These are phyloP conservation scores for Fistulifera pelliculosa DNA, from an alignment of 108 stramenopile genomes.

Conservation along the genomic window DNA sequence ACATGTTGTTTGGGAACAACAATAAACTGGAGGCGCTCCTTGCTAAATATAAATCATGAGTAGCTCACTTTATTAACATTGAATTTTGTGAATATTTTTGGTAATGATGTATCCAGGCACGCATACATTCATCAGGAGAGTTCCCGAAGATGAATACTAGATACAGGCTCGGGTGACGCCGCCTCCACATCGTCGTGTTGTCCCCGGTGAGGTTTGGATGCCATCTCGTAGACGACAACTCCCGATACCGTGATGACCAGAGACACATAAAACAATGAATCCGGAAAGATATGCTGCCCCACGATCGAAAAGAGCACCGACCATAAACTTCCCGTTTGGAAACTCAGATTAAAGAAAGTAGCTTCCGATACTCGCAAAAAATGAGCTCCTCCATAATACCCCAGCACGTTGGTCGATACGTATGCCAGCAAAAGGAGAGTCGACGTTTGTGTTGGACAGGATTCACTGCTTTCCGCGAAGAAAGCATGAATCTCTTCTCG, in stretches of 20 bases:
- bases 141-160: too few species aligned
- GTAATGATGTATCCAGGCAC: too few species aligned
- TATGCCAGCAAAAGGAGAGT: conserved; percentile 6
- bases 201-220: conserved; percentile 43
- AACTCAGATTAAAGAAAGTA: conserved; percentile 68
- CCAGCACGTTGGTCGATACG: conserved; percentile 19
- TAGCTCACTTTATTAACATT: too few species aligned
- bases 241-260: conserved; percentile 73
- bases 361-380: conserved; percentile 74
- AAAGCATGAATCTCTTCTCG: conserved; percentile 35
- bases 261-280: conserved; percentile 75
- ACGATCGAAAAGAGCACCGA: conserved; percentile 79
- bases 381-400: conserved; percentile 48
- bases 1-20: conserved; percentile 79
- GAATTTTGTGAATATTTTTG: too few species aligned
- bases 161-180: too few species aligned
- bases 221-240: conserved; percentile 85
- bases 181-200: too few species aligned
- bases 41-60: too few species aligned
- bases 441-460: neutral
- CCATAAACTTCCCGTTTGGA: conserved; percentile 93
- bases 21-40: conserved; percentile 5
- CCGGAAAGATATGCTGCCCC: conserved; percentile 62
- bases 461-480: conserved; percentile 13
- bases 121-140: neutral